Conservation (phyloP, 2,329 filamentous ascomycete genomes). For the Talaromyces sp. region DNA sequence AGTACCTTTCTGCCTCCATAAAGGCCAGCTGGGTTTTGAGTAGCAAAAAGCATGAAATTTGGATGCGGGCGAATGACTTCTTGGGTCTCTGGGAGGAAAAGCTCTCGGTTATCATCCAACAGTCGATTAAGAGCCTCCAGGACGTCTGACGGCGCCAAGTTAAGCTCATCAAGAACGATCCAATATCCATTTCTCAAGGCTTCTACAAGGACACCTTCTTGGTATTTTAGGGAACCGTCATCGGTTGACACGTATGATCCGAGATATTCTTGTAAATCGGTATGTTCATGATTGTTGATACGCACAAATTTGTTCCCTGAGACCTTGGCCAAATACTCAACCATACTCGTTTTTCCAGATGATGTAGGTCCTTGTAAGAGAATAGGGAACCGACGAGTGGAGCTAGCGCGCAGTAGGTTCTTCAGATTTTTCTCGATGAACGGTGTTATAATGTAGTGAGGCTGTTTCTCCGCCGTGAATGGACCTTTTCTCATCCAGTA, state of each 20-base stretch:
- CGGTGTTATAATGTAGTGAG: conserved; percentile 92
- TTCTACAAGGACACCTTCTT: conserved; percentile 89
- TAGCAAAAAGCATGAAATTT: conserved; percentile 97
- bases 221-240: conserved; percentile 81
- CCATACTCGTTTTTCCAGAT: conserved; percentile 98
- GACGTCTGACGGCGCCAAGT: conserved; percentile 93
- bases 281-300: conserved; percentile 99
- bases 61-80: conserved; percentile 87
- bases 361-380: conserved; percentile 96
- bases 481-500: conserved; percentile 85
- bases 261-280: conserved; percentile 94
- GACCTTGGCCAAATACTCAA: conserved; percentile 93
- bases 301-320: conserved; percentile 96
- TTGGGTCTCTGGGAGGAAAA: conserved; percentile 94
- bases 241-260: conserved; percentile 85
- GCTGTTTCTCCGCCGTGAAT: conserved; percentile 61
- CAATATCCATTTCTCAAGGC: conserved; percentile 90
- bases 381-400: conserved; percentile 86
- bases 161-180: conserved; percentile 97
- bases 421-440: conserved; percentile 93
- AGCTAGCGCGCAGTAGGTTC: conserved; percentile 89
- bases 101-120: conserved; percentile 90
- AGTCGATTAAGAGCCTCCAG: conserved; percentile 92
- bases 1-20: conserved; percentile 93
- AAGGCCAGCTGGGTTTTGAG: conserved; percentile 90